A percentile compares a stretch with the other conserved stretches of the same genome.
Conservation (phyloP, 2,329 filamentous ascomycete species). For the Aspergillus sp. region DNA sequence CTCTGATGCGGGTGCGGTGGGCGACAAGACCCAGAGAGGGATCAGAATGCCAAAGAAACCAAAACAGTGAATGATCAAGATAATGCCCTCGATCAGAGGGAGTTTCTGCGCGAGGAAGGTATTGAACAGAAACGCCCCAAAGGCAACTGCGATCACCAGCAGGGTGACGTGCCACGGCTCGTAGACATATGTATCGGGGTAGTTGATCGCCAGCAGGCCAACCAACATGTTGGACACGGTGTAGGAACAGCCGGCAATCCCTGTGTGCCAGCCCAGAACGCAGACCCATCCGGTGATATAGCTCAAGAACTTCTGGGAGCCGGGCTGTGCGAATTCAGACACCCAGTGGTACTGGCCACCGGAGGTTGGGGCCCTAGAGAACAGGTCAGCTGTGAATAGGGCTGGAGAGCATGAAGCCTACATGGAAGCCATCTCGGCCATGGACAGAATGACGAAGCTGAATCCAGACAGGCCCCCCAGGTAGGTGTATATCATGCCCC, state of each 20-base stretch:
- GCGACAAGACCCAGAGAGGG: conserved; percentile 13
- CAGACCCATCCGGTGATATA: conserved; percentile 23
- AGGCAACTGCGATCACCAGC: conserved; percentile 15
- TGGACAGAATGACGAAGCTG: conserved; percentile 31
- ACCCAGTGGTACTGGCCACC: conserved; percentile 31
- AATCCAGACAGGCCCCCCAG: conserved; percentile 41
- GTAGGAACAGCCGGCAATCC: conserved; percentile 18
- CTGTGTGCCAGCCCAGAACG: conserved; percentile 21
- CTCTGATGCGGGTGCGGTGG: conserved; percentile 16
- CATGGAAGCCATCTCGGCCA: conserved; percentile 46
- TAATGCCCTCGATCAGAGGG: conserved; percentile 20
- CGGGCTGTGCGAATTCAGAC: conserved; percentile 26
- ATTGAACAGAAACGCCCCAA: conserved; percentile 20
- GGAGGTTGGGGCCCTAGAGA: conserved; percentile 26
- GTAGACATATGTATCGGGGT: conserved; percentile 14
- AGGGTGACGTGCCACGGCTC: conserved; percentile 23
- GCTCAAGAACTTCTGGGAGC: conserved; percentile 24
- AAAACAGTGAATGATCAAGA: conserved; percentile 23
- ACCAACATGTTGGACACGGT: conserved; percentile 25
- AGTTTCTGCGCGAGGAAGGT: conserved; percentile 16
- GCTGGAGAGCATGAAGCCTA: conserved; percentile 8
- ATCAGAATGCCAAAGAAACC: conserved; percentile 25
- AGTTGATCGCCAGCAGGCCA: conserved; percentile 22
- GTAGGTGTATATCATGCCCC: conserved; percentile 46
- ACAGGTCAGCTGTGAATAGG: no score